These are phyloP conservation scores for Rachicladosporium sp. DNA, from an alignment of 2,329 filamentous ascomycete species.

Conservation along the genomic window DNA sequence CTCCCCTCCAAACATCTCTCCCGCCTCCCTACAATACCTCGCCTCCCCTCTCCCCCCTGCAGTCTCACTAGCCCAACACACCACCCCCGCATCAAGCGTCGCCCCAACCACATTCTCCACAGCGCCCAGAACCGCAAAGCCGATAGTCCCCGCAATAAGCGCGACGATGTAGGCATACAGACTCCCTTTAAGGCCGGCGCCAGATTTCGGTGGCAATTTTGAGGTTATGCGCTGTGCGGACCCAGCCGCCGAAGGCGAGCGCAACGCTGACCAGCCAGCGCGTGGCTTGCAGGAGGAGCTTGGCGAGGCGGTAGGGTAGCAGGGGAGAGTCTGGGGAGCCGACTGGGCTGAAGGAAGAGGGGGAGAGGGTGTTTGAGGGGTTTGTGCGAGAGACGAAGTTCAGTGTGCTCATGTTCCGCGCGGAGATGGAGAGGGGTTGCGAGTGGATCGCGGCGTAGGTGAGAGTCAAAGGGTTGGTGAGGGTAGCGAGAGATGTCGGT, in stretches of 20 bases:
- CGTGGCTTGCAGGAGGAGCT: conserved; percentile 80
- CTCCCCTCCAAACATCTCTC: conserved; percentile 66
- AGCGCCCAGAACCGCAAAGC: conserved; percentile 68
- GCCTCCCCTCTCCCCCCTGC: conserved; percentile 47
- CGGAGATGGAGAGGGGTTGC: conserved; percentile 63
- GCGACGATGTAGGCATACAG: conserved; percentile 92
- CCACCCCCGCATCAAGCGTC: conserved; percentile 47
- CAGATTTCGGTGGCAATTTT: conserved; percentile 37
- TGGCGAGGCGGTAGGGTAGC: conserved; percentile 81
- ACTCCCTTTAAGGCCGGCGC: conserved; percentile 50
- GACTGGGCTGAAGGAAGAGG: conserved; percentile 17
- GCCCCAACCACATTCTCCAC: conserved; percentile 28
- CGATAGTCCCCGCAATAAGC: conserved; percentile 82
- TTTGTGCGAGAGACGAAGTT: conserved; percentile 62
- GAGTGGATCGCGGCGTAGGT: conserved; percentile 94
- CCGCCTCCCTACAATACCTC: conserved; percentile 84
- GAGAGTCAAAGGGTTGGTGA: conserved; percentile 83
- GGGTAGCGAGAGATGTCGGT: conserved; percentile 68
- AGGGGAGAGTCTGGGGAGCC: conserved; percentile 37
- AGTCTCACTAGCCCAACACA: conserved; percentile 89
- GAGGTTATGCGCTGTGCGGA: conserved; percentile 74
- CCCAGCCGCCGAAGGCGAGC: conserved; percentile 92
- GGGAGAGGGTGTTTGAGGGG: conserved; percentile 54
- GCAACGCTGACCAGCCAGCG: conserved; percentile 82
- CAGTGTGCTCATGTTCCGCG: conserved; percentile 69